Percentiles rank a stretch among this genome's conserved stretches.
These are phyloP conservation scores for Aspergillus wentii DNA, from an alignment of 495 filamentous ascomycete species.

Conservation along the genomic window DNA sequence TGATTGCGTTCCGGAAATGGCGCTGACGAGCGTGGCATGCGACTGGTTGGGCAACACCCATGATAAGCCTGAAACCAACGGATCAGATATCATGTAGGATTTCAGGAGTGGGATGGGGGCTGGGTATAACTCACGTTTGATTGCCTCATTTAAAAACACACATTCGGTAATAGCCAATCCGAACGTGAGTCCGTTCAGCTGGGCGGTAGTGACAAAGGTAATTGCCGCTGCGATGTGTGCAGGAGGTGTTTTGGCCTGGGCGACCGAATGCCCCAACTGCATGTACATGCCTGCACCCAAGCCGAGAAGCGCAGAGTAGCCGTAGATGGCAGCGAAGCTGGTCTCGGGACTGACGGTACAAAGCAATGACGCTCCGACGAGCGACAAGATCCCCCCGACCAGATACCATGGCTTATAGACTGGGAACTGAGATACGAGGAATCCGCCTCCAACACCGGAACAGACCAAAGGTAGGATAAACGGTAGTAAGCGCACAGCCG, in stretches of 20 bases:
- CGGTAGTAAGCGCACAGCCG: conserved; percentile 55
- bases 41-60: too few relatives aligned
- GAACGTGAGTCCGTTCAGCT: too few relatives aligned
- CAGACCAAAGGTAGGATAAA: conserved; percentile 46
- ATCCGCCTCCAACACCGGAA: conserved; percentile 40
- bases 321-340: conserved; percentile 42
- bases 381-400: conserved; percentile 37
- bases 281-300: conserved; percentile 45
- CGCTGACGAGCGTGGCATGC: too few relatives aligned
- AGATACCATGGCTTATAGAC: conserved; percentile 60
- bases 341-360: conserved; percentile 38
- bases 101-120: too few relatives aligned
- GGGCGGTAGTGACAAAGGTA: too few relatives aligned
- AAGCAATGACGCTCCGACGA: conserved; percentile 49
- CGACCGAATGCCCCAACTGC: conserved; percentile 49
- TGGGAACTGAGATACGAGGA: conserved; percentile 41
- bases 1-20: too few relatives aligned
- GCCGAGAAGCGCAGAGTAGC: conserved; percentile 46
- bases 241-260: conserved; percentile 40
- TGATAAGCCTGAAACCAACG: too few relatives aligned
- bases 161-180: too few relatives aligned
- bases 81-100: too few relatives aligned
- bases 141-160: too few relatives aligned
- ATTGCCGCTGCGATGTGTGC: conserved; percentile 34
- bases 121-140: too few relatives aligned